These are phyloP conservation scores for Penicillium steckii DNA, from an alignment of 495 filamentous ascomycete species.

Conservation along the genomic window DNA sequence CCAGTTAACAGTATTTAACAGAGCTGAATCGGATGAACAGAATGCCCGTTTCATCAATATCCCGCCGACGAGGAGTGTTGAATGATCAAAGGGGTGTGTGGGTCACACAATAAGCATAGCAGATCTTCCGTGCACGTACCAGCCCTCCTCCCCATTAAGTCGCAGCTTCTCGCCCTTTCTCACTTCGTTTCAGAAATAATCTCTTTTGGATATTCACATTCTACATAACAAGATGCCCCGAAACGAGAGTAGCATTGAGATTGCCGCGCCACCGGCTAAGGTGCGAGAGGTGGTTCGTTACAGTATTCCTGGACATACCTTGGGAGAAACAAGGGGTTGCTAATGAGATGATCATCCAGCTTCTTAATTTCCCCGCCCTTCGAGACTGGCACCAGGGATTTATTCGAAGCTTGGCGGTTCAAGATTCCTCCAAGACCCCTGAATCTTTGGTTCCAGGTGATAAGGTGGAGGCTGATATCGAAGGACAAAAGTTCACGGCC, in stretches of 20 bases:
- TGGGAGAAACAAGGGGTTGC: not conserved
- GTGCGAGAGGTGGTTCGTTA: slow-evolving; percentile 29
- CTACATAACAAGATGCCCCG: slow-evolving; percentile 6
- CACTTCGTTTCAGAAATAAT: not conserved
- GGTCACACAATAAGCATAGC: not conserved
- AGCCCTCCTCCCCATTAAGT: not conserved
- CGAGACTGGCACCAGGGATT: slow-evolving; percentile 29
- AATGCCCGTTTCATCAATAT: not conserved
- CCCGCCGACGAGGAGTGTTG: too few species aligned
- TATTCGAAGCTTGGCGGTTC: slow-evolving; percentile 20
- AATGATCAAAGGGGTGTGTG: not conserved
- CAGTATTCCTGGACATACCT: too few species aligned
- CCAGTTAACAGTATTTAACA: too few species aligned
- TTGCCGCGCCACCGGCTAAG: slow-evolving; percentile 25
- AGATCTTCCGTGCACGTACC: not conserved
- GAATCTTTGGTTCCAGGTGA: slow-evolving; percentile 16
- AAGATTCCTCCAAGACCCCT: slow-evolving; percentile 15
- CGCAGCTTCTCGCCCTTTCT: not conserved
- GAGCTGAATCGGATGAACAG: too few species aligned
- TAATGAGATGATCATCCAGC: slow-evolving; percentile 6
- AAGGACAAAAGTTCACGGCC: slow-evolving; percentile 26
- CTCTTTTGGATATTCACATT: not conserved
- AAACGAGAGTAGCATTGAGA: slow-evolving; percentile 26
- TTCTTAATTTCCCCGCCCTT: slow-evolving; percentile 26
- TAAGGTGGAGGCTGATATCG: slow-evolving; percentile 24